Base-by-base conservation (phyloP, 2,329 filamentous ascomycete species). In the Cryphonectria japonica region DNA sequence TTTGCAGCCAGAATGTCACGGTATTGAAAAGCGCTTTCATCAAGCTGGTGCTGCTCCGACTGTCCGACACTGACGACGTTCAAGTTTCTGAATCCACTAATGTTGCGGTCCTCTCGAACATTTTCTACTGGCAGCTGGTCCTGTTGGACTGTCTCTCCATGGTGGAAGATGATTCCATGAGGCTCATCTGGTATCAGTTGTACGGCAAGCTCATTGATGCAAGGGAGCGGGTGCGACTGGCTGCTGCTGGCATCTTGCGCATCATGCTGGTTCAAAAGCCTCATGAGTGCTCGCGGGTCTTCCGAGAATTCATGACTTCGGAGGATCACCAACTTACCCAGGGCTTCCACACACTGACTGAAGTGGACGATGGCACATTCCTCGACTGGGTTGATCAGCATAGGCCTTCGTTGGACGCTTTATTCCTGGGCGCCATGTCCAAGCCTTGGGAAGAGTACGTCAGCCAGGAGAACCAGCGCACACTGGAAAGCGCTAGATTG, bases 51-150 rank as follows among this genome's bases (percentile, higher is more conserved):
- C 84, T 98, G 26, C 86, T 98, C 43, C 89, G 91, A 72, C 85
- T 99, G 5, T 97, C 95, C 0, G 94, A 97, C 75, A 86, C 95
- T 67, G 93, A 97, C 66, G 91, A 92, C 46, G 81, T 86, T 0
- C 84, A 89, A 68, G 85, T 84, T 1, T 82, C 86, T 2, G 88
- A 92, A 70, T 79, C 82, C 8, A 90, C 93, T 64, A 89, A 90
- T 0, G 86, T 92, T 37, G 83, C 87, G 0, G 94, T 97, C 71
- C 88, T 99, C 80, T 88, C 93, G 72, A 95, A 94, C 78, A 89
- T 99, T 76, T 89, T 93, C 0, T 98, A 98, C 80, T 99, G 96
- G 96, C 96, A 98, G 79, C 94, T 93, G 29, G 93, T 97, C 26
- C 89, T 99, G 22, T 84, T 99, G 22, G 91, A 91, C 2, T 89